phyloP scores from a whole-genome alignment of 2,329 filamentous ascomycete species.

The Trichoderma harzianum region DNA sequence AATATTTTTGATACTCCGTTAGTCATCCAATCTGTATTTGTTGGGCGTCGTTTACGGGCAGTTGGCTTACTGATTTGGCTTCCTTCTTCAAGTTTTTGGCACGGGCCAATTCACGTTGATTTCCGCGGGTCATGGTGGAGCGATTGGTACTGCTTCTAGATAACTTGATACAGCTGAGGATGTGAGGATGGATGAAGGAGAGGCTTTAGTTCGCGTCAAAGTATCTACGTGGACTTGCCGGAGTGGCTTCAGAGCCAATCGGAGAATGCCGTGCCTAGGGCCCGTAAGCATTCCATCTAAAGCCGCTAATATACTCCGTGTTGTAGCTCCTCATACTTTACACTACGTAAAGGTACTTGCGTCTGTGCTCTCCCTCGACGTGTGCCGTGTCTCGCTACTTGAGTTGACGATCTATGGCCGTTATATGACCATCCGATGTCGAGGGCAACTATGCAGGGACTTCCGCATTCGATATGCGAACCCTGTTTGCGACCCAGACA shows the following conservation, averaged over 20 bases:
- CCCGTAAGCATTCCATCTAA: background rate
- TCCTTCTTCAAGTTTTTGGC: too few species aligned
- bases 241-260: background rate
- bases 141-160: too few species aligned
- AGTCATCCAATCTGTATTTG: too few species aligned
- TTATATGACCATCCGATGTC: background rate
- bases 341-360: background rate
- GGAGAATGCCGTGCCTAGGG: background rate
- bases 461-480: background rate
- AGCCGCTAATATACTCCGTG: background rate
- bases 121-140: slow-evolving; percentile 78
- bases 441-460: background rate
- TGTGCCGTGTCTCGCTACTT: background rate
- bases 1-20: too few species aligned
- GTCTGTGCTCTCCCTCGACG: background rate
- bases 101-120: slow-evolving; percentile 93
- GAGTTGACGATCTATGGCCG: background rate
- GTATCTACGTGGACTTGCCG: background rate
- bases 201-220: background rate
- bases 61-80: too few species aligned
- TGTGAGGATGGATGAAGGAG: background rate
- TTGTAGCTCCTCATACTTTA: background rate
- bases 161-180: background rate
- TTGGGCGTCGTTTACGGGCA: too few species aligned
- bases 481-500: background rate